phyloP scores from a whole-genome alignment of 2,329 filamentous ascomycete species.

The Neonectria hederae region DNA sequence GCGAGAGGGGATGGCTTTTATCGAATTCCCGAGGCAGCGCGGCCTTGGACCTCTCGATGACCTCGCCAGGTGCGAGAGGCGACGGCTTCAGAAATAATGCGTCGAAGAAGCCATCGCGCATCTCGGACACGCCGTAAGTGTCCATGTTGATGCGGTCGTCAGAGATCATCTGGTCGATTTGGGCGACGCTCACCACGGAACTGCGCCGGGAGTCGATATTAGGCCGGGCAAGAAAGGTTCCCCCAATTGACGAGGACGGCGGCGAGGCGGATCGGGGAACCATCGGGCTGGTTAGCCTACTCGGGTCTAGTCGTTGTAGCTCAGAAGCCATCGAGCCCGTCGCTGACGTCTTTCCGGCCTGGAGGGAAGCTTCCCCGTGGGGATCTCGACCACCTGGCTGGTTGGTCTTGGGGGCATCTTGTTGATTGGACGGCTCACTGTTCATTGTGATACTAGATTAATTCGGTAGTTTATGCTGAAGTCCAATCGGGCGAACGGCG shows the following conservation, averaged over 20 bases:
- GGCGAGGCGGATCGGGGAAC: slow-evolving; percentile 19
- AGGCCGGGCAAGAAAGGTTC: slow-evolving; percentile 28
- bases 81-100: slow-evolving; percentile 57
- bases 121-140: slow-evolving; percentile 55
- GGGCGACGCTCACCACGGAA: slow-evolving; percentile 45
- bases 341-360: slow-evolving; percentile 19
- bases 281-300: slow-evolving; percentile 30
- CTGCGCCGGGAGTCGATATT: slow-evolving; percentile 40
- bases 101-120: slow-evolving; percentile 59
- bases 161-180: slow-evolving; percentile 48
- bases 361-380: slow-evolving; percentile 12
- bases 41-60: slow-evolving; percentile 52
- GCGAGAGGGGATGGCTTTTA: slow-evolving; percentile 58
- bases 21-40: slow-evolving; percentile 59
- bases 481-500: slow-evolving; percentile 5
- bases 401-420: slow-evolving; percentile 15
- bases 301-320: slow-evolving; percentile 32
- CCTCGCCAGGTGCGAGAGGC: slow-evolving; percentile 49
- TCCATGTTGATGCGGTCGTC: slow-evolving; percentile 49
- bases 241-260: slow-evolving; percentile 9
- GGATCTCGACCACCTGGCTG: neutral
- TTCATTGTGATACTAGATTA: neutral
- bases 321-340: slow-evolving; percentile 6
- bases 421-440: neutral
- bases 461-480: neutral